Conservation (phyloP, 495 filamentous ascomycete species). For the Trichoderma reesei region DNA sequence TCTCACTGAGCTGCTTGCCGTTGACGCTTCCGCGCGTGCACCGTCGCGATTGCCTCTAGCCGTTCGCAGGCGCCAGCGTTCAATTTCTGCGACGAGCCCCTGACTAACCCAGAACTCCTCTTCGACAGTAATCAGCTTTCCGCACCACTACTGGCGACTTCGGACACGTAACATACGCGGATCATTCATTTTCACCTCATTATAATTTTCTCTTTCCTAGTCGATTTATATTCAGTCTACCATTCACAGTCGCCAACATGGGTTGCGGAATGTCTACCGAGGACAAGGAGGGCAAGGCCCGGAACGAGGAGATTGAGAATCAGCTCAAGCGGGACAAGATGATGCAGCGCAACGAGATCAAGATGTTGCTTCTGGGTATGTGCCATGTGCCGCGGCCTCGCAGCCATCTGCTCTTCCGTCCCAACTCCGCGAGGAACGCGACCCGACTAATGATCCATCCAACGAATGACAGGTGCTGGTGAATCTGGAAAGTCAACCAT, state of each 20-base stretch:
- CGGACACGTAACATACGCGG: background rate
- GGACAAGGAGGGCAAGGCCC: constrained; percentile 99
- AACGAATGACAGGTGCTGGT: constrained; percentile 85
- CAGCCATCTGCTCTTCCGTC: background rate
- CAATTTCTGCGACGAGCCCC: background rate
- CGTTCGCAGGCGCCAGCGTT: background rate
- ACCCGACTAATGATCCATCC: constrained; percentile 14
- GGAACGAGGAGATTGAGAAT: constrained; percentile 99
- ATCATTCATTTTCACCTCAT: constrained; percentile 6
- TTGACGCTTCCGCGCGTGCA: background rate
- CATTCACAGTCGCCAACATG: constrained; percentile 56
- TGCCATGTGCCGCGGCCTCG: too few species aligned
- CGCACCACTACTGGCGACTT: background rate
- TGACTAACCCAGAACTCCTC: background rate
- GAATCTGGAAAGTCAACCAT: constrained; percentile 99
- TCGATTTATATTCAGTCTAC: background rate
- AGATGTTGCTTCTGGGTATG: constrained; percentile 96
- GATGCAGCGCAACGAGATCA: constrained; percentile 95
- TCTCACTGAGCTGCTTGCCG: background rate
- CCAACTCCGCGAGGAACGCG: background rate
- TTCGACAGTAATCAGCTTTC: background rate
- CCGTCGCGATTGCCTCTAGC: background rate
- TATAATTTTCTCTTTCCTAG: background rate
- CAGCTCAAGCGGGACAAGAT: constrained; percentile 92
- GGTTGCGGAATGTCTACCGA: constrained; percentile 99